Base-by-base conservation (phyloP, 2,329 filamentous ascomycete genomes). In the Beauveria bassiana region DNA sequence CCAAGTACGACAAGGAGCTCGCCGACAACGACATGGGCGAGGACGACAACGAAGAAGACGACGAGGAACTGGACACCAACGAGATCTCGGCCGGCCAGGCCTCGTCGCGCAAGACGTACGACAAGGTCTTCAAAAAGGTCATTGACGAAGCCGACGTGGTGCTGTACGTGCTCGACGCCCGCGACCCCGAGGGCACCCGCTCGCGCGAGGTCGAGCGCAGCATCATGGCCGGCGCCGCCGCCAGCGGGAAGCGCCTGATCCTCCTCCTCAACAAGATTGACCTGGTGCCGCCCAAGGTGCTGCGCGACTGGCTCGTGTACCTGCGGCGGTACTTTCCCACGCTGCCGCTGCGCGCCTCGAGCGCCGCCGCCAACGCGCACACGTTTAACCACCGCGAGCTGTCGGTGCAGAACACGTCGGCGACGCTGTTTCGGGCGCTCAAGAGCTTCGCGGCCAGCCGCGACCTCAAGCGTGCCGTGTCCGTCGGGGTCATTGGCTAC, bases 261-360 rank as follows among this genome's bases (percentile, higher is more conserved):
- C 85, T 97, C 63, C 85, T 97, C 62, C 81, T 97, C 67, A 97
- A 97, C 86, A 97, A 97, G 84, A 93, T 96, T 72, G 93, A 97
- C 73, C 83, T 97, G 61, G 84, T 97, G 51, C 93, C 93, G 3
- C 86, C 90, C 24, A 81, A 86, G 52, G 89, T 93, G 14, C 85
- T 97, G 50, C 91, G 90, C 72, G 86, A 83, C 69, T 97, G 93
- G 93, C 85, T 97, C 66, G 75, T 83, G 62, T 86, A 96, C 74
- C 84, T 97, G 65, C 88, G 91, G 64, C 86, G 91, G 66, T 96
- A 89, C 73, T 96, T 97, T 81, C 93, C 93, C 34, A 96, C 93
- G 7, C 81, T 97, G 42, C 93, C 93, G 24, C 86, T 97, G 58
- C 90, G 91, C 70, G 93, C 93, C 18, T 92, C 91, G 53, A 87